Evolutionary conservation across 495 filamentous ascomycete species (phyloP).

Genomic region (Lichina pygmaea): DNA sequence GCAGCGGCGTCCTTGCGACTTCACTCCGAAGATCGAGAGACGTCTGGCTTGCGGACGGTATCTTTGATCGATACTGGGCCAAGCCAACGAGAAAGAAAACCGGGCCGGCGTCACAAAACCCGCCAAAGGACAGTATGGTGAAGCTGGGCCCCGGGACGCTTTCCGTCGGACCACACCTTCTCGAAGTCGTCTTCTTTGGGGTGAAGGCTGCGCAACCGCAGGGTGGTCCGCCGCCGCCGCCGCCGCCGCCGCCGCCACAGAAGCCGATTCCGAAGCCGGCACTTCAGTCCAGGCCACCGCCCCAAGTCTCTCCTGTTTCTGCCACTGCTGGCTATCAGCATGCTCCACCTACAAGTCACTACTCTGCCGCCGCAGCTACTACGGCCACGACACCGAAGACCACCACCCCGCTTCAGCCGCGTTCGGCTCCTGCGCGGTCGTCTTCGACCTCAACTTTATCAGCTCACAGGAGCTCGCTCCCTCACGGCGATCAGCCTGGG

Average conservation of each 20-base stretch:
- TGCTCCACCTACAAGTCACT: no score
- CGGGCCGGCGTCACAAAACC: slow-evolving; percentile 45
- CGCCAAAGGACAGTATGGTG: slow-evolving; percentile 62
- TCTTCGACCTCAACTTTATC: not conserved
- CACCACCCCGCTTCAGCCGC: no score
- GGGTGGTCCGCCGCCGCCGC: slow-evolving; percentile 12
- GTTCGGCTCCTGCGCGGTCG: not conserved
- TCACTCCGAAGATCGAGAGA: slow-evolving; percentile 64
- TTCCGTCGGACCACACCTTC: slow-evolving; percentile 70
- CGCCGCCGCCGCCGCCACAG: slow-evolving; percentile 8
- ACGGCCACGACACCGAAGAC: no score
- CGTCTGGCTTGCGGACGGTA: slow-evolving; percentile 68
- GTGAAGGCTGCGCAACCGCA: slow-evolving; percentile 38
- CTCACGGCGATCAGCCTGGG: not conserved
- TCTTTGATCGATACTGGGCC: slow-evolving; percentile 83
- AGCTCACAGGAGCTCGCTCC: not conserved
- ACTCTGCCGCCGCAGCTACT: no score
- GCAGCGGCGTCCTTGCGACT: slow-evolving; percentile 56
- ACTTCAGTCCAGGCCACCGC: slow-evolving; percentile 34
- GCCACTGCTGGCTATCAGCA: no score
- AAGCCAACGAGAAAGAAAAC: slow-evolving; percentile 67
- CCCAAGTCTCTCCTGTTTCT: not conserved
- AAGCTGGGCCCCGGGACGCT: slow-evolving; percentile 60
- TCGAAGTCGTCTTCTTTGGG: slow-evolving; percentile 64
- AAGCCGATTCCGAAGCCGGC: slow-evolving; percentile 25